These are phyloP conservation scores for Gossypium trilobum DNA, from an alignment of 441 rosid genomes.

Conservation along the genomic window DNA sequence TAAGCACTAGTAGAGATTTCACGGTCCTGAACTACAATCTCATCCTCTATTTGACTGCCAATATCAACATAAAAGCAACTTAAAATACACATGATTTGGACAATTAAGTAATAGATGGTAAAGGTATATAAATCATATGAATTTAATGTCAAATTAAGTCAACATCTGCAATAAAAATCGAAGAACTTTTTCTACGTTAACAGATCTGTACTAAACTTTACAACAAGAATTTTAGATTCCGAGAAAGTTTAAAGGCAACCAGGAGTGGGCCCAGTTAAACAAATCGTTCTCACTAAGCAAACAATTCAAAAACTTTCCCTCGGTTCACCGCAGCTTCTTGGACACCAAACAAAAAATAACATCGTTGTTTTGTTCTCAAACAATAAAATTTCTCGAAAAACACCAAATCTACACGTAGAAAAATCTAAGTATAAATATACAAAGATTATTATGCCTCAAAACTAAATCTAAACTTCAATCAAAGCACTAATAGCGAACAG, in stretches of 20 bases:
- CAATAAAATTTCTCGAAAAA: background rate
- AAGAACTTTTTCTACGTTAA: background rate
- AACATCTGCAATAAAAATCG: background rate
- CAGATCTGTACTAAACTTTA: background rate
- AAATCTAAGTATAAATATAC: background rate
- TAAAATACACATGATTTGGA: slow-evolving; percentile 13
- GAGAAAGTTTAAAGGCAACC: background rate
- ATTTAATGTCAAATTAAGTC: background rate
- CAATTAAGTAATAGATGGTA: slow-evolving; percentile 13
- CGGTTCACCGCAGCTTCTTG: background rate
- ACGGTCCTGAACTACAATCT: background rate
- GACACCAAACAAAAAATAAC: background rate
- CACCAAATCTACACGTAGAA: background rate
- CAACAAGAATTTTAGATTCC: background rate
- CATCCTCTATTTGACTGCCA: background rate
- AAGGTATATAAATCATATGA: slow-evolving; percentile 6
- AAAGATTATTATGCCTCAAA: background rate
- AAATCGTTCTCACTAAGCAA: background rate
- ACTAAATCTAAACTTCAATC: background rate
- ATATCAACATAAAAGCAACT: background rate
- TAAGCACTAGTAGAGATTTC: background rate
- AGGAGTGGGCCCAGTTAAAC: background rate
- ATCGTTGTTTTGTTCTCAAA: background rate
- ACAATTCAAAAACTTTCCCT: slow-evolving; percentile 1
- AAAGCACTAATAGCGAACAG: background rate